Base-by-base conservation (phyloP, 805 yeast species). In the Candida tammaniensis region DNA sequence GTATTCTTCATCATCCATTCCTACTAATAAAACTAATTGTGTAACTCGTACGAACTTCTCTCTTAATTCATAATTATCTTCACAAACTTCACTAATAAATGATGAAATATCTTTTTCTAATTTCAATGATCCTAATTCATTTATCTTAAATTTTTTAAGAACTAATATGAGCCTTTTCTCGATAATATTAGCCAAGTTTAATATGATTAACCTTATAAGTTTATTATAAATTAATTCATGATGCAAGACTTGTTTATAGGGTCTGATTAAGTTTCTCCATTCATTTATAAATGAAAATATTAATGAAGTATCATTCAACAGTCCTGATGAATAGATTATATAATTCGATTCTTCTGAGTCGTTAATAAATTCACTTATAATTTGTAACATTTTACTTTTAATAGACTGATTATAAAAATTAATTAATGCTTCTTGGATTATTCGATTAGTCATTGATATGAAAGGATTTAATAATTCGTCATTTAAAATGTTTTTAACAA, bases 1-100 rank as follows among this genome's bases (percentile, higher is more conserved):
- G 35, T 67, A 67, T 45, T 67, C 73, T 23, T 67, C 73, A 39
- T 84, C 89, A 47, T 87, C 96, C 61, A 87, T 72, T 4, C 95
- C 93, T 25, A 88, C 66, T 28, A 87, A 67, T 67, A 86, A 74
- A 14, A 87, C 83, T 27, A 93, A 71, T 55, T 91, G 98, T 0
- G 96, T 87, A 5, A 87, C 78, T 39, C 87, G 69, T 6, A 83
- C 70, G 52, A 91, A 91, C 47, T 76, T 75, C 40, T 86, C 93
- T 40, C 96, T 69, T 46, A 88, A 61, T 22, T 74, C 73, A 57
- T 88, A 91, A 50, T 81, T 66, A 37, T 78, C 76, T 31, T 78
- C 81, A 31, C 95, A 81, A 5, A 86, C 73, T 38, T 82, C 82
- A 28, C 80, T 74, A 32, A 93, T 84, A 21, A 91, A 70, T 17